Evolutionary conservation across 2,329 filamentous ascomycete species (phyloP).

Genomic region (Venturia asperata): DNA sequence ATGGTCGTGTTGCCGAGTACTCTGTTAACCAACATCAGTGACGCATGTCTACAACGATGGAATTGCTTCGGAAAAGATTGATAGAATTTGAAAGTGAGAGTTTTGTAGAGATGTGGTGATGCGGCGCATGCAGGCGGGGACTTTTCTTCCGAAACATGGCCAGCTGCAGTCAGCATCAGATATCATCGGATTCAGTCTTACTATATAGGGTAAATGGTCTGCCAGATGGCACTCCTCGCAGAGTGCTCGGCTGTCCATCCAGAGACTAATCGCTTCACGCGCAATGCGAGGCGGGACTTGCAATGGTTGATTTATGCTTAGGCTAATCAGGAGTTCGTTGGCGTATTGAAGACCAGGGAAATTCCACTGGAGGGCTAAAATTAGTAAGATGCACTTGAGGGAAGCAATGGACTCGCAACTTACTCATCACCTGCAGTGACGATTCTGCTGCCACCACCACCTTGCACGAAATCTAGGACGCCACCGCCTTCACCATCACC

Average conservation of each 20-base stretch:
- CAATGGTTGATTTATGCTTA: not conserved
- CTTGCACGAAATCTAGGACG: constrained; percentile 83
- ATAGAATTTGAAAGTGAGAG: too few relatives aligned
- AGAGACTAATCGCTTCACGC: not conserved
- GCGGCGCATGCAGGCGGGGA: not conserved
- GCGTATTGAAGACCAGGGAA: constrained; percentile 13
- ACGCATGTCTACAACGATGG: not conserved
- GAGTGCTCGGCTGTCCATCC: not conserved
- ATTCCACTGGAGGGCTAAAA: not conserved
- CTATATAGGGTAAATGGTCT: not conserved
- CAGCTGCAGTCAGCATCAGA: not conserved
- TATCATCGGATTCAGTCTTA: not conserved
- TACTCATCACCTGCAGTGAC: constrained; percentile 85
- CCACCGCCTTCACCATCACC: constrained; percentile 81
- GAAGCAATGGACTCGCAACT: constrained; percentile 14
- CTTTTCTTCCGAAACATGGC: not conserved
- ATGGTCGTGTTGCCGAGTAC: not conserved
- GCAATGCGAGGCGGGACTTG: not conserved
- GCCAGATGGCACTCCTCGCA: not conserved
- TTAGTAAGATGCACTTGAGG: not conserved
- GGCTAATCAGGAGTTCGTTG: not conserved
- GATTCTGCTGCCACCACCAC: constrained; percentile 59
- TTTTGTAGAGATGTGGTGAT: not conserved
- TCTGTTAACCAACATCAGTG: not conserved
- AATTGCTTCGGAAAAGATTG: too few relatives aligned